phyloP scores from a whole-genome alignment of 176 grass and related monocot species.

The Pontederia crassipes region DNA sequence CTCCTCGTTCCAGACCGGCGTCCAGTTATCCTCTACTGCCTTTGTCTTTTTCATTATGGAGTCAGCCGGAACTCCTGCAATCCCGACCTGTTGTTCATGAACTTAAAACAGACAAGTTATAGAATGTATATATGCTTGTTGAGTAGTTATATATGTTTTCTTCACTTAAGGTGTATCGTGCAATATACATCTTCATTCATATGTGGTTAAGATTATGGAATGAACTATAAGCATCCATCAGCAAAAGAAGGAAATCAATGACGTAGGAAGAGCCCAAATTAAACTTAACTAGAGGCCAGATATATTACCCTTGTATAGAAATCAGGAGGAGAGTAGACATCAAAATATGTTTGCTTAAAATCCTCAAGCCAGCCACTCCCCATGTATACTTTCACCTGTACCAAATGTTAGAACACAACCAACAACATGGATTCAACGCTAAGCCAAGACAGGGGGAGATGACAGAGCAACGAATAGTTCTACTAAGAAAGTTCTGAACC shows the following conservation, averaged over 20 bases:
- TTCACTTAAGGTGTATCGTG: neutral
- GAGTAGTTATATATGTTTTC: neutral
- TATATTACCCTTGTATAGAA: conserved; percentile 62
- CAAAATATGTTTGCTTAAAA: conserved; percentile 78
- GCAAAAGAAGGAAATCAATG: neutral
- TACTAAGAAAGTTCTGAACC: neutral
- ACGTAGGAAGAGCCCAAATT: neutral
- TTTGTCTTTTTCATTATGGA: conserved; percentile 17
- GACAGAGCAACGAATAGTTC: neutral
- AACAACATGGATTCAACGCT: neutral
- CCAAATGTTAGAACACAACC: neutral
- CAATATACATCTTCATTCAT: too few species aligned
- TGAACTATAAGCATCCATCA: neutral
- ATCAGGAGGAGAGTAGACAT: conserved; percentile 86
- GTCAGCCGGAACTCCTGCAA: conserved; percentile 17
- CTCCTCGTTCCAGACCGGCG: conserved; percentile 19
- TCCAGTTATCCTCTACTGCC: conserved; percentile 21
- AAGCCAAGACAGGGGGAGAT: neutral
- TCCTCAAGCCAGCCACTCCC: conserved; percentile 79
- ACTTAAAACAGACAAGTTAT: neutral
- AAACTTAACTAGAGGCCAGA: neutral
- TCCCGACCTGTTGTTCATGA: conserved; percentile 13
- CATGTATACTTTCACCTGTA: conserved; percentile 90
- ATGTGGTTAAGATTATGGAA: too few species aligned
- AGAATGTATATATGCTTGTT: neutral